Conservation (phyloP, 2,329 filamentous ascomycete genomes). For the Trichoderma pleuroti region DNA sequence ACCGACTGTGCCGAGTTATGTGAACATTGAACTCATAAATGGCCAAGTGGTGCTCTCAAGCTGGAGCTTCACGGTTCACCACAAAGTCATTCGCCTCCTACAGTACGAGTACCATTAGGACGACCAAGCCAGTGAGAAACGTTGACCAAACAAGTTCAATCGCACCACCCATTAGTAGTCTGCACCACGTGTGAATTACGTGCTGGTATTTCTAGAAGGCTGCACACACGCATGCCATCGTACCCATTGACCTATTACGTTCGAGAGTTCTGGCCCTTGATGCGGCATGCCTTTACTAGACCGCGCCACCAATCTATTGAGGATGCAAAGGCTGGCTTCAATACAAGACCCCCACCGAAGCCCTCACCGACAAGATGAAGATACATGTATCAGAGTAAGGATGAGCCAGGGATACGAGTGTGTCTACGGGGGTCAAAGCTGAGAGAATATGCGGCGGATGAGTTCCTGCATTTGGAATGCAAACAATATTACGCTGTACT, state of each 20-base stretch:
- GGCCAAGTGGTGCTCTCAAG: neutral
- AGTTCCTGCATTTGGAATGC: neutral
- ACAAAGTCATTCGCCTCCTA: neutral
- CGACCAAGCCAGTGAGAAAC: neutral
- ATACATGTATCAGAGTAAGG: too few relatives aligned
- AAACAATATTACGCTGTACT: neutral
- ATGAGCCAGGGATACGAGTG: neutral
- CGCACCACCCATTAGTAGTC: neutral
- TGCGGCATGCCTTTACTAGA: neutral
- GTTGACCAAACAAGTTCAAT: neutral
- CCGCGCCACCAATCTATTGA: neutral
- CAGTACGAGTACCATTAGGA: too few relatives aligned
- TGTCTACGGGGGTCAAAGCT: neutral
- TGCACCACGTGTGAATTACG: neutral
- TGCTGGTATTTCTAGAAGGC: neutral
- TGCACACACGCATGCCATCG: neutral
- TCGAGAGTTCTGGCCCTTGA: neutral
- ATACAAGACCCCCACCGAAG: neutral
- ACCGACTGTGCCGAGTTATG: neutral
- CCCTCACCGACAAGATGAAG: neutral
- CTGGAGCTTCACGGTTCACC: neutral
- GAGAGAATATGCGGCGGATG: neutral
- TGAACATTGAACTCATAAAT: neutral
- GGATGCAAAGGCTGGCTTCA: neutral
- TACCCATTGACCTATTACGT: neutral